Evolutionary conservation across 2,329 filamentous ascomycete genomes (phyloP).

Genomic region (Plectosphaerella cucumerina): DNA sequence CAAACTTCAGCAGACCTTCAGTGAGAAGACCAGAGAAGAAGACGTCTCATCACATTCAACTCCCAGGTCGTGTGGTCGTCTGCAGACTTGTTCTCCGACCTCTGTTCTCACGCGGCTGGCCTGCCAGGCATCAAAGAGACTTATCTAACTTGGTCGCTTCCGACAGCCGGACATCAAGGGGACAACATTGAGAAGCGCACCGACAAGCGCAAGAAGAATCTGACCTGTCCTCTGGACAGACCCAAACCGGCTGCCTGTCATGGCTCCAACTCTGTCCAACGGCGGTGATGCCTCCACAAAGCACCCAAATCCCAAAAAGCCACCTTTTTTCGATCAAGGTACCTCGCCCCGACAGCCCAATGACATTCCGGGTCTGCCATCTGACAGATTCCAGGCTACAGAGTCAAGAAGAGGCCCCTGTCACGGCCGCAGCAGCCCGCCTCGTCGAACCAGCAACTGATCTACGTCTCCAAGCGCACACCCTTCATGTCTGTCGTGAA

Average conservation of each 20-base stretch:
- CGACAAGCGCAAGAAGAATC: too few species aligned
- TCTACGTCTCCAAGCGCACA: constrained; percentile 63
- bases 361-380: neutral
- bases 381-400: constrained; percentile 32
- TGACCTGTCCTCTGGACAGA: neutral
- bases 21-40: too few species aligned
- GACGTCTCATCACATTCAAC: too few species aligned
- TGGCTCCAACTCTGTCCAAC: constrained; percentile 8
- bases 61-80: too few species aligned
- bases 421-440: constrained; percentile 33
- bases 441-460: constrained; percentile 38
- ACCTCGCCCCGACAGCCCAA: neutral
- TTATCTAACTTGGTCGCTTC: too few species aligned
- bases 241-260: constrained; percentile 7
- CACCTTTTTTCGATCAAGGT: neutral
- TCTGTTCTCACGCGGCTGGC: too few species aligned
- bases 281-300: constrained; percentile 2
- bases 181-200: too few species aligned
- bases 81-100: too few species aligned
- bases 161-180: too few species aligned
- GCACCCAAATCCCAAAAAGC: constrained; percentile 2
- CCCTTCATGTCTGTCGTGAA: constrained; percentile 66
- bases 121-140: too few species aligned
- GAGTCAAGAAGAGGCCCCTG: constrained; percentile 45
- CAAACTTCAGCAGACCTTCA: too few species aligned